Conservation (phyloP, 2,329 filamentous ascomycete genomes). For the Pseudocercospora fuligena region DNA sequence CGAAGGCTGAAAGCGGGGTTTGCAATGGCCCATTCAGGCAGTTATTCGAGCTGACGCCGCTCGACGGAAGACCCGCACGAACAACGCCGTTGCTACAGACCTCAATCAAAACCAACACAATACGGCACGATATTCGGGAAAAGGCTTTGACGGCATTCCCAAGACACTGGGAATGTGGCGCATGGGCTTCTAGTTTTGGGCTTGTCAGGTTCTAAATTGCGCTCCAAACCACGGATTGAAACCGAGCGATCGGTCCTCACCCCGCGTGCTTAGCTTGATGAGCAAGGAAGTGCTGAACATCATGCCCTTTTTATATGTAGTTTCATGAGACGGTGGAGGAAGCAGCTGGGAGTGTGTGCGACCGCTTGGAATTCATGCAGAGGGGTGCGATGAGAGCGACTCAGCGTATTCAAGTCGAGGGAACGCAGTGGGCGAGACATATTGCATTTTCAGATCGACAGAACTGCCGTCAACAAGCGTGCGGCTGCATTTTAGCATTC, state of each 20-base stretch:
- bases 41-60: constrained; percentile 7
- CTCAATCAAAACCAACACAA: not conserved
- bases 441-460: constrained; percentile 10
- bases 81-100: not conserved
- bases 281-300: not conserved
- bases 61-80: not conserved
- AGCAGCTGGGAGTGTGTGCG: not conserved
- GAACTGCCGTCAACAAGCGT: constrained; percentile 8
- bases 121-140: not conserved
- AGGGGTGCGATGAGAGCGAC: not conserved
- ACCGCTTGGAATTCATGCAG: not conserved
- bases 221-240: constrained; percentile 3
- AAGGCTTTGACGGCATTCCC: not conserved
- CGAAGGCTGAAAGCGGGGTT: constrained; percentile 10
- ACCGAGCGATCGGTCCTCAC: not conserved
- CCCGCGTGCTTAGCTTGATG: not conserved
- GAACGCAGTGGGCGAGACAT: constrained; percentile 1
- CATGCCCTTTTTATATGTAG: constrained; percentile 1
- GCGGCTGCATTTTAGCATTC: constrained; percentile 8
- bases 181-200: not conserved
- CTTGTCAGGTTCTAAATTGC: not conserved
- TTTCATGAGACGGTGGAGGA: not conserved
- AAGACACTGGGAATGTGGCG: not conserved
- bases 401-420: not conserved
- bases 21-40: not conserved